Conservation (phyloP, 2,329 filamentous ascomycete genomes). For the Monosporascus sp. region DNA sequence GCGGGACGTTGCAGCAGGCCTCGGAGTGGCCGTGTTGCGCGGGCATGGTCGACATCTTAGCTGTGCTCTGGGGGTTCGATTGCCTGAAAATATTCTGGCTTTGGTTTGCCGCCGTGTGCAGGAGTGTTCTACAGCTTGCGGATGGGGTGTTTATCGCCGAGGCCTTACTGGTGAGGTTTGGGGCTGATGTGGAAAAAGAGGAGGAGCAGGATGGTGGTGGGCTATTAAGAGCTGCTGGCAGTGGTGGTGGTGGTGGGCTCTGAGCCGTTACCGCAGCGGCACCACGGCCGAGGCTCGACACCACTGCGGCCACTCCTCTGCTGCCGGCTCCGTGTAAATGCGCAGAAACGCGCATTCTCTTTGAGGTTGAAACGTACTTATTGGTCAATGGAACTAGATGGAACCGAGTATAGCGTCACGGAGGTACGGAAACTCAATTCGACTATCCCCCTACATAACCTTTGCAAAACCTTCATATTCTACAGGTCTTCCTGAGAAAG, state of each 20-base stretch:
- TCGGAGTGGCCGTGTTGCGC: conserved; percentile 49
- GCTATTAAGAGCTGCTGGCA: background rate
- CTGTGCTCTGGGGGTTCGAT: conserved; percentile 9
- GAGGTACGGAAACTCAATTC: too few species aligned
- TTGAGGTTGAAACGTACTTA: too few species aligned
- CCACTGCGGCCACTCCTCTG: background rate
- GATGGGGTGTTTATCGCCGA: background rate
- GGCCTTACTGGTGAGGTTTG: conserved; percentile 1
- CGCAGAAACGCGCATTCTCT: background rate
- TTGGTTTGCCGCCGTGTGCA: conserved; percentile 5
- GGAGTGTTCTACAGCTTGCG: conserved; percentile 7
- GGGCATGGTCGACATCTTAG: conserved; percentile 44
- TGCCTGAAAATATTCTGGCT: conserved; percentile 3
- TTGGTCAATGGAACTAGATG: too few species aligned
- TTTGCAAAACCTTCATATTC: too few species aligned
- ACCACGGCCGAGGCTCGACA: background rate
- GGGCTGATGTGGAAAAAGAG: background rate
- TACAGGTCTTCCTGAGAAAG: too few species aligned
- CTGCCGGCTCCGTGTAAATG: background rate
- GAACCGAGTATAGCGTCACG: too few species aligned
- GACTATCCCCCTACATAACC: too few species aligned
- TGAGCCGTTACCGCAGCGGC: background rate
- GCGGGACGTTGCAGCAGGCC: conserved; percentile 55
- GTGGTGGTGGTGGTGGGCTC: background rate
- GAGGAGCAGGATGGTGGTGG: background rate